Evolutionary conservation across 495 filamentous ascomycete species (phyloP).

Genomic region (Xeromyces bisporus): DNA sequence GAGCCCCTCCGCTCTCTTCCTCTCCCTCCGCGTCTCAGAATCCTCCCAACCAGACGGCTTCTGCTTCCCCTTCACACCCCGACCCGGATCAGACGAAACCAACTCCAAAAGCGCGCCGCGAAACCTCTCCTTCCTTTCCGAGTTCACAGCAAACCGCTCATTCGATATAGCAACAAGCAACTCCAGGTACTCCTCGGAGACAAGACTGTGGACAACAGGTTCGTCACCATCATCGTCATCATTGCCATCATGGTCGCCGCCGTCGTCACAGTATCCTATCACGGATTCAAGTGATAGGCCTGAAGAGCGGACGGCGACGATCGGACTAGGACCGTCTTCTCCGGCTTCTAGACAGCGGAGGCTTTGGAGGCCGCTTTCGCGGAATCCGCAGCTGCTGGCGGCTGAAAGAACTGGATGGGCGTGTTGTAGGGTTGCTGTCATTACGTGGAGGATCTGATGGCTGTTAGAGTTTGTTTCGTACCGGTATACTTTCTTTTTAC

Average conservation of each 20-base stretch:
- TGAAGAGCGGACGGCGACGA: constrained; percentile 68
- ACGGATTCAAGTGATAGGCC: constrained; percentile 66
- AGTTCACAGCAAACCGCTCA: constrained; percentile 59
- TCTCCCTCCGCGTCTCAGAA: constrained; percentile 34
- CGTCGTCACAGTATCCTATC: constrained; percentile 39
- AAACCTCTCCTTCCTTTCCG: constrained; percentile 49
- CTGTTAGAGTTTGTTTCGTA: no score
- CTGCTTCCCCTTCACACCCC: constrained; percentile 7
- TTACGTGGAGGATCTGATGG: constrained; percentile 83
- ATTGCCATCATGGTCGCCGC: constrained; percentile 14
- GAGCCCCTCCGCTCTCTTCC: constrained; percentile 46
- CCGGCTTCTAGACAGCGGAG: constrained; percentile 20
- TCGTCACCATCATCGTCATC: constrained; percentile 17
- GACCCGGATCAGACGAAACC: constrained; percentile 5
- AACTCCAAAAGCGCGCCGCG: constrained; percentile 11
- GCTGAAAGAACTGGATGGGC: constrained; percentile 57
- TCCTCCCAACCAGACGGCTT: constrained; percentile 36
- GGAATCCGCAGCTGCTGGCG: constrained; percentile 66
- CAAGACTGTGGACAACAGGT: constrained; percentile 22
- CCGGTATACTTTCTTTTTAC: no score
- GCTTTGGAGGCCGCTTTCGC: constrained; percentile 61
- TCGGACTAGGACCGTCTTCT: constrained; percentile 33
- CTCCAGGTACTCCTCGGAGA: constrained; percentile 41
- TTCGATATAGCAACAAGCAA: constrained; percentile 53
- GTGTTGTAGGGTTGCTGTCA: constrained; percentile 51